Evolutionary conservation across 1,284 basidiomycete genomes (phyloP), one percentile per base, ranked within the genome.

Genomic region (Boletus hoseneyae): DNA sequence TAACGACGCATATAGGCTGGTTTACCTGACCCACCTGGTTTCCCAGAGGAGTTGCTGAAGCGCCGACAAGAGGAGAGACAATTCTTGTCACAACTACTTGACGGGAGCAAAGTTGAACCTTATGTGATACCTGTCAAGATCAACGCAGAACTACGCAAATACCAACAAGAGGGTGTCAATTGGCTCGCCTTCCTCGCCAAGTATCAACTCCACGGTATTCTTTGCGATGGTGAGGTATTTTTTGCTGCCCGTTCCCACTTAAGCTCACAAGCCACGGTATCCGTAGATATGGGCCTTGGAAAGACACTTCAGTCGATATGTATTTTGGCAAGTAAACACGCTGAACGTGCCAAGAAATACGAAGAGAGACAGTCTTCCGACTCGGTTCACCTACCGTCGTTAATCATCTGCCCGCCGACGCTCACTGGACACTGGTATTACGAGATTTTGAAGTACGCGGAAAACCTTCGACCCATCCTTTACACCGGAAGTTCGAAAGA

Each of bases 241-340:
- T 16, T 35, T 9, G 21, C 32, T 43, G 1, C 11, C 41, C 36
- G 6, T 49, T 25, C 32, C 11, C n/a, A 34, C 15, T 18, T 4
- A 19, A 23, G 23, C 16, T 33, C 13, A 45, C 8, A 27, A 19
- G 51, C 45, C 48, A 21, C 16, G 19, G 23, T 57, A 38, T 27
- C 34, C 16, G n/a, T 60, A 95, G 92, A 98, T 65, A 99, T 99
- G 96, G 97, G 97, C 56, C 83, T 99, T 7, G 97, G 97, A 25
- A 99, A 99, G 75, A 98, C 95, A 1, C 73, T 99, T 13, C 97
- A 99, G 69, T 97, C 96, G 0, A 99, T 99, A 61, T 97, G 94
- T 64, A 99, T 99, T 56, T 76, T 99, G 23, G 91, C 93, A 1
- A 87, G 92, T 72, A 97, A 96, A 71, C 93, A 97, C 62, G 79